These are phyloP conservation scores for Apiotrichum brassicae DNA, from an alignment of 1,284 basidiomycete genomes.

Conservation along the genomic window DNA sequence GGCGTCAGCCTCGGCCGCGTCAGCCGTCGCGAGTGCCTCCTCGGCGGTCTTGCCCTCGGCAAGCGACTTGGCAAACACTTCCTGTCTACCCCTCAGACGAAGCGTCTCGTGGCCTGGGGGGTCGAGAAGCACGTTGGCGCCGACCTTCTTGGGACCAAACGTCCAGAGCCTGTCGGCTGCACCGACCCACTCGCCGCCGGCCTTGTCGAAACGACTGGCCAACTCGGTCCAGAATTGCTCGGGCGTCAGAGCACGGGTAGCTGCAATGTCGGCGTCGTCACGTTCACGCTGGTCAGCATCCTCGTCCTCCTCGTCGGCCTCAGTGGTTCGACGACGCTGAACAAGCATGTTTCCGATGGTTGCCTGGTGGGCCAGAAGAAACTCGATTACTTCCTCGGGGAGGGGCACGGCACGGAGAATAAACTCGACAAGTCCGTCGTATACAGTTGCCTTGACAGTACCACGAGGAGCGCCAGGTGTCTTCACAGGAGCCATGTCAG, in stretches of 20 bases:
- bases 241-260: conserved; percentile 55
- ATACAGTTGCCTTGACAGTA: conserved; percentile 64
- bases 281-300: conserved; percentile 29
- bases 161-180: conserved; percentile 74
- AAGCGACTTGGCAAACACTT: conserved; percentile 37
- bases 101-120: conserved; percentile 27
- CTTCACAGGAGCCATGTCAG: conserved; percentile 84
- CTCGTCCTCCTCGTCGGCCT: conserved; percentile 19
- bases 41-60: conserved; percentile 41
- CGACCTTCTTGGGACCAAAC: conserved; percentile 82
- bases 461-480: conserved; percentile 66
- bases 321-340: conserved; percentile 29
- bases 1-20: conserved; percentile 21
- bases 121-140: conserved; percentile 83
- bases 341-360: conserved; percentile 40
- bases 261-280: conserved; percentile 34
- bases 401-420: conserved; percentile 76
- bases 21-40: conserved; percentile 36
- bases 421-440: conserved; percentile 71
- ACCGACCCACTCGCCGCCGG: conserved; percentile 74
- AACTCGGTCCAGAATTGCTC: conserved; percentile 78
- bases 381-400: conserved; percentile 61
- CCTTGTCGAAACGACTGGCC: conserved; percentile 58
- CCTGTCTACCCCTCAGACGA: conserved; percentile 34
- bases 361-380: conserved; percentile 63